These are phyloP conservation scores for Umbelopsis isabellina DNA, from an alignment of 192 early-diverging fungal genomes.

Conservation along the genomic window DNA sequence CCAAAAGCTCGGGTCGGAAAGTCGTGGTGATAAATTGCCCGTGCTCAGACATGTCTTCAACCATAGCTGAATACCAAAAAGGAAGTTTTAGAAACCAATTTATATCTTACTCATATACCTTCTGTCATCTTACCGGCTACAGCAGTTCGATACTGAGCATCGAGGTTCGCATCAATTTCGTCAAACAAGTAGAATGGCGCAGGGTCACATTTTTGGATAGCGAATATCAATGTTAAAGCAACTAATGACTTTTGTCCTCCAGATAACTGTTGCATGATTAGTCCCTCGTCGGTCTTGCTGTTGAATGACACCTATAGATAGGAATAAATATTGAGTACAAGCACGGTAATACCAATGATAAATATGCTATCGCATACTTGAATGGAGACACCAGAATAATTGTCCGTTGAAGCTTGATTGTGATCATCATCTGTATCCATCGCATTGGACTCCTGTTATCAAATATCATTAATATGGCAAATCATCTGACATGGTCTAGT, in stretches of 20 bases:
- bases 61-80: constrained; percentile 65
- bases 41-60: constrained; percentile 79
- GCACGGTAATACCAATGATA: neutral
- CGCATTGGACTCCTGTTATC: constrained; percentile 27
- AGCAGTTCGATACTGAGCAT: constrained; percentile 91
- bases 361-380: constrained; percentile 36
- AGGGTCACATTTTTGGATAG: constrained; percentile 97
- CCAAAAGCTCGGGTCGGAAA: constrained; percentile 95
- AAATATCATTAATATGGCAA: neutral
- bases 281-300: constrained; percentile 81
- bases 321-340: neutral
- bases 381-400: constrained; percentile 91
- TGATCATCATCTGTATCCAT: constrained; percentile 47
- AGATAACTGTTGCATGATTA: constrained; percentile 93
- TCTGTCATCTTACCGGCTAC: constrained; percentile 71
- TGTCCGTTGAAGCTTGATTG: constrained; percentile 62
- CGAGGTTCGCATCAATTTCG: constrained; percentile 98
- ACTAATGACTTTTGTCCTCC: constrained; percentile 99
- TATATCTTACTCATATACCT: neutral
- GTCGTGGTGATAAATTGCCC: constrained; percentile 99
- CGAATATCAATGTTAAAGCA: constrained; percentile 95
- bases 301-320: constrained; percentile 84
- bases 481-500: no score
- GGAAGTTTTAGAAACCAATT: neutral
- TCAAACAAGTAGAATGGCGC: constrained; percentile 99